These are phyloP conservation scores for Persicaria tinctoria DNA, from an alignment of 148 eudicot genomes.

Conservation along the genomic window DNA sequence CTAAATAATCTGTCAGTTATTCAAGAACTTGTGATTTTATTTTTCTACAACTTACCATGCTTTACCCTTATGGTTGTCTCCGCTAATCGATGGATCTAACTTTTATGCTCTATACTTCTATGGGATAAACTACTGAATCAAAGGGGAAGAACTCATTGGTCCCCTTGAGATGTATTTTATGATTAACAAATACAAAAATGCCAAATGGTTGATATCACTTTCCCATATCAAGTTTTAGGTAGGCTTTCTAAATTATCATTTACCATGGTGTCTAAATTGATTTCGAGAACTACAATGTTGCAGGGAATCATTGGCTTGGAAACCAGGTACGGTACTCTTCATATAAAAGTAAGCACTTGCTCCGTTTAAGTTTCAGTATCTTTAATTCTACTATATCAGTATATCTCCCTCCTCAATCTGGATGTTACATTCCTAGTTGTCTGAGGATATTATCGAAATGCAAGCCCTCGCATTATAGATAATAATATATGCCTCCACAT, in stretches of 20 bases:
- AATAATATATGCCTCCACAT: not conserved
- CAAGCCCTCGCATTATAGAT: too few relatives aligned
- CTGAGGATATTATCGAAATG: too few relatives aligned
- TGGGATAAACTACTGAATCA: not conserved
- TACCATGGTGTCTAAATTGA: not conserved
- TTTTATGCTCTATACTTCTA: not conserved
- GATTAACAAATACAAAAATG: not conserved
- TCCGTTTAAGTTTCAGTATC: not conserved
- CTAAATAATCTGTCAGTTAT: not conserved
- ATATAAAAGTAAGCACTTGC: slow-evolving; percentile 53
- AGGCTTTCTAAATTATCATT: not conserved
- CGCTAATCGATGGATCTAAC: not conserved
- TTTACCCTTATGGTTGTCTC: not conserved
- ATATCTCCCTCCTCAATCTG: not conserved
- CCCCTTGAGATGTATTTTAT: not conserved
- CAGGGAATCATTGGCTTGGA: slow-evolving; percentile 86
- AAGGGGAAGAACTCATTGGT: not conserved
- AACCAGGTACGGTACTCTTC: slow-evolving; percentile 74
- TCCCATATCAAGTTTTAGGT: not conserved
- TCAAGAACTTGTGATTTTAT: not conserved
- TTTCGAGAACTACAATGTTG: slow-evolving; percentile 4
- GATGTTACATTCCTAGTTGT: not conserved
- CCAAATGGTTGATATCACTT: not conserved
- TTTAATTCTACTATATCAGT: not conserved
- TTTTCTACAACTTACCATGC: not conserved